phyloP scores from a whole-genome alignment of 1,139 yeast genomes.

The Yamadazyma atlantica region DNA sequence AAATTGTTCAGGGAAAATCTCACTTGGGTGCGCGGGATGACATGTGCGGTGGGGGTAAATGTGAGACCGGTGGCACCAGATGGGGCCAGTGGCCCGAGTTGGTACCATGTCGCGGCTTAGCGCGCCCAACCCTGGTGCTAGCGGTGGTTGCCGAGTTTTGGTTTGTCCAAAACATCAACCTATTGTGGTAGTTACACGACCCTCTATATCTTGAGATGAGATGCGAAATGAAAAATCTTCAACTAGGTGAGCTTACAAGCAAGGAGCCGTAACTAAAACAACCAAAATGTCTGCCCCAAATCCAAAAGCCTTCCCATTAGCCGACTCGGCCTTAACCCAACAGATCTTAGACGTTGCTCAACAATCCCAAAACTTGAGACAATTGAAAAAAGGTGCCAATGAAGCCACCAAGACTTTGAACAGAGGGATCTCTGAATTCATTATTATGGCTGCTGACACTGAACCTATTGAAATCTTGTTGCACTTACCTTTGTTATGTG shows the following conservation, averaged over 20 bases:
- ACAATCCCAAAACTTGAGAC: slow-evolving; percentile 97
- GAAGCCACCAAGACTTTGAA: slow-evolving; percentile 99
- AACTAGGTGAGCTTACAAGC: slow-evolving; percentile 48
- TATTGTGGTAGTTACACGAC: too few relatives aligned
- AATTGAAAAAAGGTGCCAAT: slow-evolving; percentile 98
- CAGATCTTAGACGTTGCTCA: slow-evolving; percentile 97
- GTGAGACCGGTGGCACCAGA: too few relatives aligned
- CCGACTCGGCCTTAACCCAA: slow-evolving; percentile 92
- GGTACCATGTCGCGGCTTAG: too few relatives aligned
- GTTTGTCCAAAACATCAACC: too few relatives aligned
- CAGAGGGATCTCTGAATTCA: slow-evolving; percentile 99
- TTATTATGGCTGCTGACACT: slow-evolving; percentile 99
- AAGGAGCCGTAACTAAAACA: slow-evolving; percentile 58
- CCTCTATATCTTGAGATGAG: slow-evolving; percentile 12
- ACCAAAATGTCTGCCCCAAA: slow-evolving; percentile 67
- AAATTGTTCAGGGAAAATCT: slow-evolving; percentile 1
- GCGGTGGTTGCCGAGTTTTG: too few relatives aligned
- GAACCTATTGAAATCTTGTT: slow-evolving; percentile 98
- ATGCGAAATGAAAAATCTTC: slow-evolving; percentile 6
- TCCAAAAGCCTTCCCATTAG: slow-evolving; percentile 98
- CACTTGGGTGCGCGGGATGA: too few relatives aligned
- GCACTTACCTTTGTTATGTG: slow-evolving; percentile 96
- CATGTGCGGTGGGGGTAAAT: too few relatives aligned
- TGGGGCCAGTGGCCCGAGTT: too few relatives aligned
- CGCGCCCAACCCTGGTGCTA: too few relatives aligned